Evolutionary conservation across 192 early-diverging fungal genomes (phyloP).

Genomic region (Coemansia sp.): DNA sequence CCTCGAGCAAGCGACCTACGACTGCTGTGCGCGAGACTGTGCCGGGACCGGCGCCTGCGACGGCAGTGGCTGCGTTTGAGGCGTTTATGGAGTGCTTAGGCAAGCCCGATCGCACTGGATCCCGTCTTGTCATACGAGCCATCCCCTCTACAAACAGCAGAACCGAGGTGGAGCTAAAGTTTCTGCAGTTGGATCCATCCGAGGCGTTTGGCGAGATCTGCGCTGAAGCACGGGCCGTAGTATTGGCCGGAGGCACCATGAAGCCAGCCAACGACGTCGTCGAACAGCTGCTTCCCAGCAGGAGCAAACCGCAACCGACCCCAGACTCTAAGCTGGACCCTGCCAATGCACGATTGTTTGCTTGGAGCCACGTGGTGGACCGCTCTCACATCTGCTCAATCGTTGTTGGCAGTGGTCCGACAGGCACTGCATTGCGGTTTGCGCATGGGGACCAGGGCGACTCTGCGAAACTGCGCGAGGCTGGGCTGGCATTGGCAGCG

Average conservation of each 20-base stretch:
- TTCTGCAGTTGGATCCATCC: constrained; percentile 84
- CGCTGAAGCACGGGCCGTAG: constrained; percentile 74
- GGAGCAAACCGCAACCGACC: not conserved
- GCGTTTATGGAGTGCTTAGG: constrained; percentile 46
- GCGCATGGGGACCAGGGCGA: constrained; percentile 52
- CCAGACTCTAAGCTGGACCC: constrained; percentile 15
- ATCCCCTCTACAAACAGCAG: not conserved
- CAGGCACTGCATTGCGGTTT: constrained; percentile 64
- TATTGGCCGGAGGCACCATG: constrained; percentile 95
- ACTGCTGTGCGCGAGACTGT: not conserved
- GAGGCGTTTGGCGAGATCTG: constrained; percentile 77
- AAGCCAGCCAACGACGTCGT: constrained; percentile 67
- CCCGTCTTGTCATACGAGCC: constrained; percentile 27
- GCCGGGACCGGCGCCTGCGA: constrained; percentile 16
- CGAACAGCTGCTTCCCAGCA: constrained; percentile 25
- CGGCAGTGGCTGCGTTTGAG: constrained; percentile 36
- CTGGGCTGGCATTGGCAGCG: constrained; percentile 70
- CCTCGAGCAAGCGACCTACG: not conserved
- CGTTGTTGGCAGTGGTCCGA: constrained; percentile 64
- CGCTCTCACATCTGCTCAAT: constrained; percentile 57
- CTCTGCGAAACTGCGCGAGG: constrained; percentile 60
- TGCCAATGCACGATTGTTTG: constrained; percentile 61
- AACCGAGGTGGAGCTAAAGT: constrained; percentile 61
- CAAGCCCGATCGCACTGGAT: constrained; percentile 28
- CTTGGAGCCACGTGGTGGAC: constrained; percentile 87